These are phyloP conservation scores for Picochlorum costavermella DNA, from an alignment of 139 green algal genomes.

Conservation along the genomic window DNA sequence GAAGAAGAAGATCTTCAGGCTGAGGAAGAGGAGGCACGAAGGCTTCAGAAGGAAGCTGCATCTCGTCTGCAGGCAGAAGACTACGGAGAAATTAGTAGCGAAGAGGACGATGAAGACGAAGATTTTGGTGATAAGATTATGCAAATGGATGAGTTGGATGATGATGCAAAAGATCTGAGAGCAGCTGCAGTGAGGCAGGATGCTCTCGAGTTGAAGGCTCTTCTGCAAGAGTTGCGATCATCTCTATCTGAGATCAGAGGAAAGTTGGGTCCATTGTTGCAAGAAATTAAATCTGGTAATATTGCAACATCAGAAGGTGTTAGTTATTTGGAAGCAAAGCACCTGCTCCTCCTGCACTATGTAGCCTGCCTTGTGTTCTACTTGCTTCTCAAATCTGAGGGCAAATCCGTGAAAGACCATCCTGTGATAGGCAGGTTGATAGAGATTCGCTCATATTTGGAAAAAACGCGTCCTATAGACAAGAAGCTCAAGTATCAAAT, in stretches of 20 bases:
- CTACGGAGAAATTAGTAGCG: constrained; percentile 37
- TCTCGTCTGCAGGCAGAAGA: constrained; percentile 47
- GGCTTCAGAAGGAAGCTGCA: constrained; percentile 55
- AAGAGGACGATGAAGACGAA: constrained; percentile 29
- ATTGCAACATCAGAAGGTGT: constrained; percentile 78
- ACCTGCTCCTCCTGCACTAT: constrained; percentile 92
- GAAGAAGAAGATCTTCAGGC: constrained; percentile 61
- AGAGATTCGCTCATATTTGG: constrained; percentile 73
- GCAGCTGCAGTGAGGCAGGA: constrained; percentile 50
- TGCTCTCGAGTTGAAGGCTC: constrained; percentile 67
- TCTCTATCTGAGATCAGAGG: constrained; percentile 40
- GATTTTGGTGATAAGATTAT: constrained; percentile 20
- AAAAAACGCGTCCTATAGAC: constrained; percentile 90
- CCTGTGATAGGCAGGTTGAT: constrained; percentile 82
- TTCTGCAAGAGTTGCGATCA: constrained; percentile 61
- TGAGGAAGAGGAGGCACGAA: constrained; percentile 61
- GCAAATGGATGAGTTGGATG: constrained; percentile 10
- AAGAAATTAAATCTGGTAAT: constrained; percentile 51
- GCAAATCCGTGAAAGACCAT: constrained; percentile 74
- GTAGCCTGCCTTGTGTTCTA: constrained; percentile 88
- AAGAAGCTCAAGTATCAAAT: constrained; percentile 93
- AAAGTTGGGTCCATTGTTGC: constrained; percentile 63
- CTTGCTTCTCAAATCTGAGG: constrained; percentile 93
- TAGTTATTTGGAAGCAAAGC: constrained; percentile 93
- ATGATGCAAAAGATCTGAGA: constrained; percentile 27